phyloP scores from a whole-genome alignment of 2,329 filamentous ascomycete species.

The Chrysoporthe puriensis region DNA sequence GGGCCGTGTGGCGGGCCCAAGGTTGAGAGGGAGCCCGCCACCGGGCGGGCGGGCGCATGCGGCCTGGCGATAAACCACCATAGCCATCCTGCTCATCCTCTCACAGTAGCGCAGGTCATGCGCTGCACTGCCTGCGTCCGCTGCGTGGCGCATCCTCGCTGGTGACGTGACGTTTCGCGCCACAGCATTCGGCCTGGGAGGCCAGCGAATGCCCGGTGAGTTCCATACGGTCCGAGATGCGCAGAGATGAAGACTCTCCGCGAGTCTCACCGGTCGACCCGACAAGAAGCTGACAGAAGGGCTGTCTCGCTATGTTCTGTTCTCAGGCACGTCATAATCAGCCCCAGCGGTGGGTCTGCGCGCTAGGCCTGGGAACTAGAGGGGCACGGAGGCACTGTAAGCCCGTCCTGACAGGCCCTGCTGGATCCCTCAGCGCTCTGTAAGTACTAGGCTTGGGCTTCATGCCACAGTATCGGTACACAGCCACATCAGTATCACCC shows the following conservation, averaged over 20 bases:
- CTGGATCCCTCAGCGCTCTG: neutral
- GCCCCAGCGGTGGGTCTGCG: neutral
- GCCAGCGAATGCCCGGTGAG: neutral
- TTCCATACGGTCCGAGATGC: neutral
- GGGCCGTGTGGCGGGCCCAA: too few relatives aligned
- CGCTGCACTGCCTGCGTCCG: neutral
- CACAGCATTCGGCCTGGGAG: neutral
- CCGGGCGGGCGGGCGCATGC: too few relatives aligned
- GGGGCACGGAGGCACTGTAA: neutral
- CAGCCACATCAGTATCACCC: neutral
- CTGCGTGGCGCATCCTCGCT: neutral
- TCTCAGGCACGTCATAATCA: neutral
- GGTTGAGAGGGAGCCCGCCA: too few relatives aligned
- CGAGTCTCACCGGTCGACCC: too few relatives aligned
- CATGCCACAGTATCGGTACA: neutral
- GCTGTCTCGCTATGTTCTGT: neutral
- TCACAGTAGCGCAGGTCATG: neutral
- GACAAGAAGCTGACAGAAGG: too few relatives aligned
- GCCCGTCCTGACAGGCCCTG: neutral
- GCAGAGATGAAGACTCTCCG: neutral
- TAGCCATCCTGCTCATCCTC: too few relatives aligned
- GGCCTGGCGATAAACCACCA: too few relatives aligned
- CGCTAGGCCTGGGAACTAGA: neutral
- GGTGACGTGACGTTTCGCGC: neutral
- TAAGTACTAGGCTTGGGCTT: neutral